Evolutionary conservation across 257 asterid genomes (phyloP), one percentile per base, ranked within the genome.

Genomic region (Rhazya stricta): DNA sequence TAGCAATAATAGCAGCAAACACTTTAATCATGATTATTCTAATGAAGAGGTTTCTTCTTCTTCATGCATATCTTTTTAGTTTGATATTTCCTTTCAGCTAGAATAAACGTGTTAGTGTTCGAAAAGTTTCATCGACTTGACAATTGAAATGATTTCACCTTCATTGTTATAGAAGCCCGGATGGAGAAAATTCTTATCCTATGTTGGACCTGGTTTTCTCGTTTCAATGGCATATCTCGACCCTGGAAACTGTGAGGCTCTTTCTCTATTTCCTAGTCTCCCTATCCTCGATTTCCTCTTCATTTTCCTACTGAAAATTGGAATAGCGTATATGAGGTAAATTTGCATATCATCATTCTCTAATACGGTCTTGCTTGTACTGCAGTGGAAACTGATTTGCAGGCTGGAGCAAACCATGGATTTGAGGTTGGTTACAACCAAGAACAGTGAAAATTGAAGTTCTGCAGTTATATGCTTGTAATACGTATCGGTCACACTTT

Each of bases 201-300:
- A 82, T 79, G 89, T 91, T 56, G 98, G 98, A 53, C 98, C 97
- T 63, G 98, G 98, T 39, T 91, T 94, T 67, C 86, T 94, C 65
- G 98, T 94, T 68, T 94, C 98, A 8, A 36, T 94, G 77, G 97
- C 98, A 41, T 94, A 94, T 76, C 93, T 94, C 65, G 98, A 94
- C 77, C 98, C 98, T 1, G 98, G 98, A 50, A 94, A 91, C 67
- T 69, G 98, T 94, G 68, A 83, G 91, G 54, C 11, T 70, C 23
- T 13, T 27, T 53, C 10, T 57, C 36, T 29, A 16, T n/a, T 67
- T 25, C 4, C 15, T 1, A 23, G 9, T 21, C 18, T 9, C 23
- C 1, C 21, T 18, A 12, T 53, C 32, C 10, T 37, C 19, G 0
- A 19, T 41, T 58, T 32, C 5, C 9, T 15, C 23, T 30, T 63